Conservation (phyloP, 2,329 filamentous ascomycete species). For the Stachybotrys chartarum region DNA sequence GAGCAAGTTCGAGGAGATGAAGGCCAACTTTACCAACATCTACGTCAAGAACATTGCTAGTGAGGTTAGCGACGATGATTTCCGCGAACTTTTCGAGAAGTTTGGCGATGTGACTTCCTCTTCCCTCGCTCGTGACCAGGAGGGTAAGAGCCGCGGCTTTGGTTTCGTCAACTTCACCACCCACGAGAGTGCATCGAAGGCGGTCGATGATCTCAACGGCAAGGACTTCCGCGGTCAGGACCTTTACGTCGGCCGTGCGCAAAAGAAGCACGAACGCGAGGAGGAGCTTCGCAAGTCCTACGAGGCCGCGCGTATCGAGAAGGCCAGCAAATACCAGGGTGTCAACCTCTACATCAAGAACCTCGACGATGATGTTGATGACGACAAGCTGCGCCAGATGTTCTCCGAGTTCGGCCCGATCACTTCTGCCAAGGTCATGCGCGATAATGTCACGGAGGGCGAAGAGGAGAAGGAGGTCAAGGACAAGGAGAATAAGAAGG, state of each 20-base stretch:
- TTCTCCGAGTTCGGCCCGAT: constrained; percentile 90
- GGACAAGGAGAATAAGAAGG: constrained; percentile 45
- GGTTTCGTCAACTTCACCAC: constrained; percentile 94
- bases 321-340: constrained; percentile 98
- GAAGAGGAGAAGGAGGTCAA: constrained; percentile 47
- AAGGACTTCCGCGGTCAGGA: constrained; percentile 91
- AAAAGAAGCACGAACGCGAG: constrained; percentile 99
- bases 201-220: constrained; percentile 87
- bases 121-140: constrained; percentile 79
- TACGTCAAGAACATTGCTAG: constrained; percentile 96
- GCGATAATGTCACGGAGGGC: constrained; percentile 59
- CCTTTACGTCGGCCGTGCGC: constrained; percentile 93
- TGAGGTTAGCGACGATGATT: constrained; percentile 87
- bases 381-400: constrained; percentile 93
- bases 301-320: constrained; percentile 94
- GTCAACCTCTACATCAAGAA: constrained; percentile 99
- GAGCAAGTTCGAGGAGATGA: constrained; percentile 99
- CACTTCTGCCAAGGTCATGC: constrained; percentile 99
- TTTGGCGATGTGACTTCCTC: constrained; percentile 94
- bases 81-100: constrained; percentile 86
- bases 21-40: constrained; percentile 99
- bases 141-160: constrained; percentile 92
- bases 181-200: constrained; percentile 78
- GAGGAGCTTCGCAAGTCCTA: constrained; percentile 99
- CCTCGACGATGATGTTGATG: constrained; percentile 91